A percentile compares a stretch with the other conserved stretches of the same genome.
phyloP scores from a whole-genome alignment of 345 rosid genomes.

The Eucalyptus lansdowneana region DNA sequence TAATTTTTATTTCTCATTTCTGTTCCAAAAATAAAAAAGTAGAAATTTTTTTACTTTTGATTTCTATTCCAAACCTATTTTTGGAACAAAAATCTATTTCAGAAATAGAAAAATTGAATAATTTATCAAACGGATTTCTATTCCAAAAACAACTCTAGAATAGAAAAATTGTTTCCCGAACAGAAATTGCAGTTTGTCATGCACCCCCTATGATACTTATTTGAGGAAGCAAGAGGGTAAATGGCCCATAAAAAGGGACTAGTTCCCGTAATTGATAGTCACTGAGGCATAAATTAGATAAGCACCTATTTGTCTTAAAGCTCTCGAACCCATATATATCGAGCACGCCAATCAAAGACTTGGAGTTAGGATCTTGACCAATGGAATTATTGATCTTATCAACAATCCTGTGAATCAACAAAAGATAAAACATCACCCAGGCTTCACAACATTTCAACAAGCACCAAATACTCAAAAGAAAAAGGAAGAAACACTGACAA shows the following conservation, averaged over 20 bases:
- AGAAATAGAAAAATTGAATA: no score
- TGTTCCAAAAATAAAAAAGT: no score
- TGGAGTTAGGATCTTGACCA: slow-evolving; percentile 93
- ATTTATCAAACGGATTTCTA: no score
- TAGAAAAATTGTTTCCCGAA: no score
- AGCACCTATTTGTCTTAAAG: slow-evolving; percentile 99
- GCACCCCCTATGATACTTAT: neutral
- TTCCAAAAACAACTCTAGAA: no score
- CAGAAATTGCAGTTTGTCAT: no score
- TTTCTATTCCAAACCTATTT: no score
- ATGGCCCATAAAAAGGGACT: slow-evolving; percentile 10
- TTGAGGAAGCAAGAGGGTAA: neutral
- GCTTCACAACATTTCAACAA: neutral
- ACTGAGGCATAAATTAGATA: slow-evolving; percentile 53
- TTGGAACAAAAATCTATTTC: no score
- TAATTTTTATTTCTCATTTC: no score
- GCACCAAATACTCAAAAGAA: neutral
- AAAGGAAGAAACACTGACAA: neutral
- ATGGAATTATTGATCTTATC: slow-evolving; percentile 85
- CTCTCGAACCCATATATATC: slow-evolving; percentile 99
- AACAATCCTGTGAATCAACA: slow-evolving; percentile 61
- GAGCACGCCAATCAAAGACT: slow-evolving; percentile 86
- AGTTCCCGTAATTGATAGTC: slow-evolving; percentile 2
- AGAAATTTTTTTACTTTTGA: no score
- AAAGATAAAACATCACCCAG: neutral